Conservation (phyloP, 331 rosid genomes). For the Pyrus hybrid region DNA sequence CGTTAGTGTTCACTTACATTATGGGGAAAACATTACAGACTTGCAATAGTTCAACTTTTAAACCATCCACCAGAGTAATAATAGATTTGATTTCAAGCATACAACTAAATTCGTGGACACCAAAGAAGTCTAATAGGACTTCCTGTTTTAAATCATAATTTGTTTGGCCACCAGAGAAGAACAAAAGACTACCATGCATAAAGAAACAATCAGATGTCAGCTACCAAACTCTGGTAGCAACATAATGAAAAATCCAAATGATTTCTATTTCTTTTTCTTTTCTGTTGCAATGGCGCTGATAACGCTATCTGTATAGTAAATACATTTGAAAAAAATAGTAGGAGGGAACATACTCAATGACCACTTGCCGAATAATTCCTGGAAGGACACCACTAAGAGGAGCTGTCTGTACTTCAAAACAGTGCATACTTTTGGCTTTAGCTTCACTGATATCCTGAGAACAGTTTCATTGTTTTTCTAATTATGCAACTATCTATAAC, state of each 20-base stretch:
- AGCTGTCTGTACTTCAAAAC: constrained; percentile 87
- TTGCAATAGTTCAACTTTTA: not conserved
- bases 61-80: not conserved
- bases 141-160: not conserved
- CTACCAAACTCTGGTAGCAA: not conserved
- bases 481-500: not conserved
- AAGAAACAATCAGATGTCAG: not conserved
- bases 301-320: not conserved
- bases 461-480: not conserved
- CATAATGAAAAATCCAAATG: not conserved
- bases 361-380: constrained; percentile 71
- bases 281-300: not conserved
- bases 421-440: constrained; percentile 18
- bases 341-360: constrained; percentile 56
- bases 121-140: not conserved
- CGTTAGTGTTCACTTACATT: not conserved
- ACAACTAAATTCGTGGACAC: not conserved
- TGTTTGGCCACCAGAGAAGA: not conserved
- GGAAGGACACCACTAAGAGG: constrained; percentile 74
- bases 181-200: not conserved
- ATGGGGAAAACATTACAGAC: not conserved
- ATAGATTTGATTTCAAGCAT: not conserved
- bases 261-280: not conserved
- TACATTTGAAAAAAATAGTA: not conserved
- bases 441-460: constrained; percentile 39